phyloP scores from a whole-genome alignment of 2,329 filamentous ascomycete species.

The Coleophoma eucalyptorum region DNA sequence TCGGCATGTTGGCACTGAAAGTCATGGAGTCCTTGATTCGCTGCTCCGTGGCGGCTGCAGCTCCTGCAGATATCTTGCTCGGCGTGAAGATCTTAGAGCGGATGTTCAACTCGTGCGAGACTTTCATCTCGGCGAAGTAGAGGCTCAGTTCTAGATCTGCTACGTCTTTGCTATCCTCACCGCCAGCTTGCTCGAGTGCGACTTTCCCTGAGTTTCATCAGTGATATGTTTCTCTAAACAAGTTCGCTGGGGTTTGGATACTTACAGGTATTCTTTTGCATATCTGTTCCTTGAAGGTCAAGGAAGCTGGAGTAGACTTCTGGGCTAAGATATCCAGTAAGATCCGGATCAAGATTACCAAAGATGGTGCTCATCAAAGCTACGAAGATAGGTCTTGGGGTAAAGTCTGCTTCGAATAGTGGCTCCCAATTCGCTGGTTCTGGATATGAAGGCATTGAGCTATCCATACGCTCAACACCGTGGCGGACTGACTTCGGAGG shows the following conservation, averaged over 20 bases:
- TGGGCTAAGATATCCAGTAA: conserved; percentile 16
- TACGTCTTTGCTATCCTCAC: conserved; percentile 12
- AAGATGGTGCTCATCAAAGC: conserved; percentile 22
- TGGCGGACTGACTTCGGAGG: conserved; percentile 17
- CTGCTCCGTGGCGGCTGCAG: conserved; percentile 6
- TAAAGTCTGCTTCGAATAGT: conserved; percentile 11
- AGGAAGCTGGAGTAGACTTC: conserved; percentile 18
- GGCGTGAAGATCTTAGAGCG: neutral
- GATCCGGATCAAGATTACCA: conserved; percentile 14
- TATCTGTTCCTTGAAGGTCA: conserved; percentile 14
- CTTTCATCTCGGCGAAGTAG: conserved; percentile 13
- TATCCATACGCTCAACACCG: neutral
- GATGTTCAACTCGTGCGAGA: conserved; percentile 13
- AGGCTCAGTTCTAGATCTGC: conserved; percentile 19
- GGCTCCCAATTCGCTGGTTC: conserved; percentile 16
- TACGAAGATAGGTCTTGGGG: conserved; percentile 15
- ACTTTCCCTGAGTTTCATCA: conserved; percentile 12
- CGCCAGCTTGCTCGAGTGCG: conserved; percentile 8
- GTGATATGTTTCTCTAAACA: neutral
- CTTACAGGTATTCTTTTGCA: conserved; percentile 17
- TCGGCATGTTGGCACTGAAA: conserved; percentile 26
- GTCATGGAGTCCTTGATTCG: conserved; percentile 12
- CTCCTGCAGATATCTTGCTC: neutral
- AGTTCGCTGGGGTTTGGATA: neutral
- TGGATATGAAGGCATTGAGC: conserved; percentile 9